Evolutionary conservation across 345 rosid species (phyloP).

Genomic region (Excoecaria agallocha): DNA sequence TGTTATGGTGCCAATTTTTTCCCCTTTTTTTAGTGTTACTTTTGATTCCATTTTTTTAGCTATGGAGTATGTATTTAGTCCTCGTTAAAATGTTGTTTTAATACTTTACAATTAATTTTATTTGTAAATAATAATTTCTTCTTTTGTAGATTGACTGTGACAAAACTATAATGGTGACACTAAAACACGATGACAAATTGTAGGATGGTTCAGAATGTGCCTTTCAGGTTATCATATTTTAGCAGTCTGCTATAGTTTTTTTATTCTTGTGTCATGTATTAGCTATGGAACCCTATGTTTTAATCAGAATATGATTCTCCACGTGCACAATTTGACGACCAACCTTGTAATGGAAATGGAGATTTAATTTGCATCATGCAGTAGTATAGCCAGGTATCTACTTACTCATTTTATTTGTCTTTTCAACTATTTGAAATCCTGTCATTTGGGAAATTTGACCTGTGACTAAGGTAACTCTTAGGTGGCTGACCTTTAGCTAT

Average conservation of each 20-base stretch:
- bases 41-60: too few species aligned
- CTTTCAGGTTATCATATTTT: slow-evolving; percentile 65
- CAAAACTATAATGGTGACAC: slow-evolving; percentile 84
- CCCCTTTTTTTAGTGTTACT: too few species aligned
- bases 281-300: background rate
- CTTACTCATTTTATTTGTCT: too few species aligned
- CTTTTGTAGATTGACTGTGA: slow-evolving; percentile 81
- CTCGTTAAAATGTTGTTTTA: too few species aligned
- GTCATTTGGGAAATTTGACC: too few species aligned
- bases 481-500: too few species aligned
- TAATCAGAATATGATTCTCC: background rate
- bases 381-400: background rate
- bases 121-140: slow-evolving; percentile 15
- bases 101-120: slow-evolving; percentile 1
- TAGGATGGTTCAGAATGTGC: slow-evolving; percentile 91
- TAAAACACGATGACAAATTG: slow-evolving; percentile 94
- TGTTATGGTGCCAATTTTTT: too few species aligned
- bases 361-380: background rate
- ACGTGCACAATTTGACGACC: background rate
- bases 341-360: background rate
- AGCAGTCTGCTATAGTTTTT: background rate
- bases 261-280: background rate
- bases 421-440: too few species aligned
- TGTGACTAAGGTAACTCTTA: too few species aligned
- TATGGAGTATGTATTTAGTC: too few species aligned